Percentiles rank a stretch among this genome's conserved stretches.
These are phyloP conservation scores for Pleurotus djamor DNA, from an alignment of 768 basidiomycete genomes.

Conservation along the genomic window DNA sequence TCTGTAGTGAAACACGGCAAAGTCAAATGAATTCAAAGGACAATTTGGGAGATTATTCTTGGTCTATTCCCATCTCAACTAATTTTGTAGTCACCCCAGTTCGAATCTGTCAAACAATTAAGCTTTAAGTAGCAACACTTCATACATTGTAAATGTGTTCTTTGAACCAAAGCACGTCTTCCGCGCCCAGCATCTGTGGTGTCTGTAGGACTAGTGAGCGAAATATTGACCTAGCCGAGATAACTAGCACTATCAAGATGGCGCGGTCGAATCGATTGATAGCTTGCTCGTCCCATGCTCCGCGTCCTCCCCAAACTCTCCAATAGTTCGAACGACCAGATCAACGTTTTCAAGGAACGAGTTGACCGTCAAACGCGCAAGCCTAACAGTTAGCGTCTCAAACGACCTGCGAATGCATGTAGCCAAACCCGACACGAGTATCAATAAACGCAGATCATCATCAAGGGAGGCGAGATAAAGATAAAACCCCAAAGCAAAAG, in stretches of 20 bases:
- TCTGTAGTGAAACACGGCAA: conserved; percentile 7
- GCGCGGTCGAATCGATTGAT: conserved; percentile 7
- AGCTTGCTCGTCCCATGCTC: conserved; percentile 23
- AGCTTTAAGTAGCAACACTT: no score
- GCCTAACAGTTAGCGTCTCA: conserved; percentile 75
- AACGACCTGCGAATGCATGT: conserved; percentile 48
- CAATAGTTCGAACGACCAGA: conserved; percentile 78
- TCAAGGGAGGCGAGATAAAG: not conserved
- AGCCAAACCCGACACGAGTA: not conserved
- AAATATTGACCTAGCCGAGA: no score
- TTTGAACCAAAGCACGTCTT: no score
- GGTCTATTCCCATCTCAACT: not conserved
- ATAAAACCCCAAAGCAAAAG: not conserved
- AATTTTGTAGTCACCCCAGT: not conserved
- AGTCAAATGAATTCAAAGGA: not conserved
- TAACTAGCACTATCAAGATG: not conserved
- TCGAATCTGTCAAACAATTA: no score
- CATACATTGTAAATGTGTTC: no score
- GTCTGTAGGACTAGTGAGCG: no score
- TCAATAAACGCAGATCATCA: not conserved
- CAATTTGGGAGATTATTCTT: not conserved
- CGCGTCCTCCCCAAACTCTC: conserved; percentile 75
- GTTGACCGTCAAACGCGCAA: conserved; percentile 84
- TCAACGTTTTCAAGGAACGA: conserved; percentile 90
- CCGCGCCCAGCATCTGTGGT: no score